Conservation (phyloP, 2,329 filamentous ascomycete genomes). For the Daldinia sp. region DNA sequence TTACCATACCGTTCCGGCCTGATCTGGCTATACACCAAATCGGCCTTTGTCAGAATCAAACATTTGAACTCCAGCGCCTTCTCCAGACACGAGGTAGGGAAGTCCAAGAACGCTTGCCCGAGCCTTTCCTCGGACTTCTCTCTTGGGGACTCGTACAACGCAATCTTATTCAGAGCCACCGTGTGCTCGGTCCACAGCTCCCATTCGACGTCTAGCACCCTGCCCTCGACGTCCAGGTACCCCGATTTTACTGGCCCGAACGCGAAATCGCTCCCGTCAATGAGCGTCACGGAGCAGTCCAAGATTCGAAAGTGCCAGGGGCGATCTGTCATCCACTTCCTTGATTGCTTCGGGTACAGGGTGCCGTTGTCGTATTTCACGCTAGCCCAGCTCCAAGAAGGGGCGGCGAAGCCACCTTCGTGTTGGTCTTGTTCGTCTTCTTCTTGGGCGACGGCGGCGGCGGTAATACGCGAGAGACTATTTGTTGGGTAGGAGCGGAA, state of each 20-base stretch:
- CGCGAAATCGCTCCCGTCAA: constrained; percentile 19
- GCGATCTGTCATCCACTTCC: constrained; percentile 19
- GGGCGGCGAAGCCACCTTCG: constrained; percentile 5
- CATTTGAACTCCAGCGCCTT: constrained; percentile 16
- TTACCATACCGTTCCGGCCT: constrained; percentile 13
- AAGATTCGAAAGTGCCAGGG: constrained; percentile 22
- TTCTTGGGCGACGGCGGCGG: not conserved
- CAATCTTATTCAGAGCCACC: constrained; percentile 17
- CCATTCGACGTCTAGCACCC: constrained; percentile 16
- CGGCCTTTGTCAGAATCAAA: constrained; percentile 17
- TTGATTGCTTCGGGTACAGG: constrained; percentile 23
- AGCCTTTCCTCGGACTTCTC: constrained; percentile 2
- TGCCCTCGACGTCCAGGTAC: constrained; percentile 19
- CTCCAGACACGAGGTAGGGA: constrained; percentile 11
- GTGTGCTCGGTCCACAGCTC: constrained; percentile 22
- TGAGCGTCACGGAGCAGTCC: constrained; percentile 1
- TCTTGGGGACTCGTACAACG: constrained; percentile 15
- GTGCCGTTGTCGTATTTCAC: constrained; percentile 19
- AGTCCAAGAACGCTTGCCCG: constrained; percentile 16
- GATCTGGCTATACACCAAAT: constrained; percentile 15
- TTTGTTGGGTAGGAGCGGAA: constrained; percentile 16
- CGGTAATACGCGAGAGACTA: not conserved
- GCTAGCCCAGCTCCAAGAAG: constrained; percentile 24
- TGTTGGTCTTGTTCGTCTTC: not conserved
- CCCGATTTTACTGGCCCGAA: constrained; percentile 20